Evolutionary conservation across 208 protist genomes (phyloP).

Genomic region (Vickermania spadyakhi): DNA sequence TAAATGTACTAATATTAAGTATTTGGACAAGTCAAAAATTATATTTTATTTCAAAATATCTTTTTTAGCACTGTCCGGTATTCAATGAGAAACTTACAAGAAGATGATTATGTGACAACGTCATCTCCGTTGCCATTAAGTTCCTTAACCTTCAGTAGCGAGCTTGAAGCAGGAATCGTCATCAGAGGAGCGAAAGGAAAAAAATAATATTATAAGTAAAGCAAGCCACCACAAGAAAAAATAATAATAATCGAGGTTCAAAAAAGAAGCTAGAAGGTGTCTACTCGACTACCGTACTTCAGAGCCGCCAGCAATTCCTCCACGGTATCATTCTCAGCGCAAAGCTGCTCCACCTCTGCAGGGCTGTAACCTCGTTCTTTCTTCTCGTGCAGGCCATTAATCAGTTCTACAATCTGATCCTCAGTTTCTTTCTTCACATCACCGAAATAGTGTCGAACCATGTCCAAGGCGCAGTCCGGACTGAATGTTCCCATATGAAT

Average conservation of each 20-base stretch:
- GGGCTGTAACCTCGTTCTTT: slow-evolving; percentile 36
- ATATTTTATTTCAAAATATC: no score
- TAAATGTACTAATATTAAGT: no score
- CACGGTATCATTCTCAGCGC: slow-evolving; percentile 71
- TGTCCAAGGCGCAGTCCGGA: slow-evolving; percentile 46
- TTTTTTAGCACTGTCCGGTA: no score
- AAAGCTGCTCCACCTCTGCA: slow-evolving; percentile 83
- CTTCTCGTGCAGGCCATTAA: slow-evolving; percentile 3
- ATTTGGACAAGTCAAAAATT: no score
- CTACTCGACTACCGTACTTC: slow-evolving; percentile 34
- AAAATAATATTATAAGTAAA: background rate
- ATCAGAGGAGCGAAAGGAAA: no score
- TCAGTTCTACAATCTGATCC: slow-evolving; percentile 7
- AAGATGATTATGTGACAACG: no score
- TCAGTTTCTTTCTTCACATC: slow-evolving; percentile 8
- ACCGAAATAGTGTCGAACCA: slow-evolving; percentile 74
- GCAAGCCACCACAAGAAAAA: background rate
- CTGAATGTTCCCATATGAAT: slow-evolving; percentile 81
- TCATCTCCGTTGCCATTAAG: no score
- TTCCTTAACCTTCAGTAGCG: no score
- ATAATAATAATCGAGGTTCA: slow-evolving; percentile 5
- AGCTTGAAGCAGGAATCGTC: no score
- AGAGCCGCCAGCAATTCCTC: slow-evolving; percentile 50
- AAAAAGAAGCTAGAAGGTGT: slow-evolving; percentile 29
- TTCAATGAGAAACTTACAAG: no score